Conservation (phyloP, 2,329 filamentous ascomycete genomes). For the Graphilbum sp. region DNA sequence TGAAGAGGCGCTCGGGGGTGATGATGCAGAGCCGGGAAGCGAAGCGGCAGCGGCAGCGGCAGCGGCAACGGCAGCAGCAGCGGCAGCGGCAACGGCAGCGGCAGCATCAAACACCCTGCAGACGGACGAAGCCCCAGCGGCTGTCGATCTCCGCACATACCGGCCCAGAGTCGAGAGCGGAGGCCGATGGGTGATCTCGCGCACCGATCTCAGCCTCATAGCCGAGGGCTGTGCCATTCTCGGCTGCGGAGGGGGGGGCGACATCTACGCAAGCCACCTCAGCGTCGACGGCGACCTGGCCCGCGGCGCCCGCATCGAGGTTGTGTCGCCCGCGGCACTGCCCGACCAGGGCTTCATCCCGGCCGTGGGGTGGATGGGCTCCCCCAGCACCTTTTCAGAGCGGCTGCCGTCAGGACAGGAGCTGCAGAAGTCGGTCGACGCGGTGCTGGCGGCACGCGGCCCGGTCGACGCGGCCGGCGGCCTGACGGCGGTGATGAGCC, state of each 20-base stretch:
- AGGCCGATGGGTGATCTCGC: constrained; percentile 28
- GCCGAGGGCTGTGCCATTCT: constrained; percentile 28
- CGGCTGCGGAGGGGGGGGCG: constrained; percentile 28
- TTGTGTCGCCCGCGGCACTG: constrained; percentile 22
- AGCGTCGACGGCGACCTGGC: constrained; percentile 21
- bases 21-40: constrained; percentile 7
- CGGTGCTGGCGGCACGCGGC: constrained; percentile 17
- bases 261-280: constrained; percentile 18
- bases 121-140: constrained; percentile 10
- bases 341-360: constrained; percentile 24
- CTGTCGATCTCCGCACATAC: constrained; percentile 16
- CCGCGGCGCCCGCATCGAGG: constrained; percentile 20
- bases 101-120: too few relatives aligned
- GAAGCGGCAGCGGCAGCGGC: neutral
- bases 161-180: constrained; percentile 20
- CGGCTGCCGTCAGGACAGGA: constrained; percentile 23
- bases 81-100: too few relatives aligned
- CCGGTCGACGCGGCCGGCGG: too few relatives aligned
- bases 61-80: constrained; percentile 23
- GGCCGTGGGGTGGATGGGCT: constrained; percentile 26
- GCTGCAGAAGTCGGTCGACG: constrained; percentile 18
- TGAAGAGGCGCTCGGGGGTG: neutral
- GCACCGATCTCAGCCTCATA: constrained; percentile 26
- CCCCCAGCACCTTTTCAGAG: constrained; percentile 24
- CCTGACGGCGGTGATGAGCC: constrained; percentile 24